Evolutionary conservation across 257 asterid genomes (phyloP).

Genomic region (Penstemon newberryi): DNA sequence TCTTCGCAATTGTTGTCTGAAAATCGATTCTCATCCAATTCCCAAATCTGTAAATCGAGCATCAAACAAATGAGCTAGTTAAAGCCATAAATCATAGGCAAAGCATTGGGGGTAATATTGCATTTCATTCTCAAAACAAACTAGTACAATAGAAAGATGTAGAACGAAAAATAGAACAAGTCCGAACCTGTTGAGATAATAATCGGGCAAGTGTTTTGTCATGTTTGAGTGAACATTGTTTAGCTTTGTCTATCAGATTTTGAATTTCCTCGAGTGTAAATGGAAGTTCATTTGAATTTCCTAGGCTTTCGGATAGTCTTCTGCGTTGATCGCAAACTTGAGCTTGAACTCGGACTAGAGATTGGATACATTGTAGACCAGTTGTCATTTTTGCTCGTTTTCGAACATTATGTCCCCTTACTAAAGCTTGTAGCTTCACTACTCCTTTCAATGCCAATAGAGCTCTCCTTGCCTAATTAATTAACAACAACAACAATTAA

Average conservation of each 20-base stretch:
- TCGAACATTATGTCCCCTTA: constrained; percentile 77
- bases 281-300: constrained; percentile 20
- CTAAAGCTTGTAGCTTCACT: constrained; percentile 79
- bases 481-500: too few relatives aligned
- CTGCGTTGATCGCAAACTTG: constrained; percentile 76
- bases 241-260: constrained; percentile 37
- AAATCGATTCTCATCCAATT: constrained; percentile 32
- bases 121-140: too few relatives aligned
- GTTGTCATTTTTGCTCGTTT: constrained; percentile 70
- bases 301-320: constrained; percentile 46
- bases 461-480: constrained; percentile 76
- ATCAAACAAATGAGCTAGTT: not conserved
- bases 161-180: not conserved
- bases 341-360: constrained; percentile 76
- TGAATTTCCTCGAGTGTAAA: constrained; percentile 40
- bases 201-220: constrained; percentile 58
- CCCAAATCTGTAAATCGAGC: constrained; percentile 41
- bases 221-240: constrained; percentile 49
- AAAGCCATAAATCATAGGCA: too few relatives aligned
- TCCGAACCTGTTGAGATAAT: constrained; percentile 59
- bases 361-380: constrained; percentile 62
- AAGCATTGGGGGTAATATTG: too few relatives aligned
- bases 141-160: not conserved
- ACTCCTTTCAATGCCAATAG: constrained; percentile 71
- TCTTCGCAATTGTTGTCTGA: constrained; percentile 24